Percentiles rank a stretch among this genome's conserved stretches.
These are phyloP conservation scores for Pholiota adiposa DNA, from an alignment of 1,284 basidiomycete species.

Conservation along the genomic window DNA sequence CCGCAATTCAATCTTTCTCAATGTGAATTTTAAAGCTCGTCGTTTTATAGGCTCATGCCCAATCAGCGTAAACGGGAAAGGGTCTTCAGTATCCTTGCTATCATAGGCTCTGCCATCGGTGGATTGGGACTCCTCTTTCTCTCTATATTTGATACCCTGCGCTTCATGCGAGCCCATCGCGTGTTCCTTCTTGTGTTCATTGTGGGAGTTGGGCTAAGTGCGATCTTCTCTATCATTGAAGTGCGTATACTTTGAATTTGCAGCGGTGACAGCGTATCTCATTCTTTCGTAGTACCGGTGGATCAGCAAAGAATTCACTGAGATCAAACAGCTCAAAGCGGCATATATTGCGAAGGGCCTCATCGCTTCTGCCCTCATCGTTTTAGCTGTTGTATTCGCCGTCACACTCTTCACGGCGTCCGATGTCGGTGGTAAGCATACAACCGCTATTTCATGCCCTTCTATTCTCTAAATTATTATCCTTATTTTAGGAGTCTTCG, in stretches of 20 bases:
- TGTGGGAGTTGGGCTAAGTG: conserved; percentile 64
- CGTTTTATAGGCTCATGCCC: conserved; percentile 52
- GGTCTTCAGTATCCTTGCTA: conserved; percentile 56
- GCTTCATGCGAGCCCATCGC: conserved; percentile 53
- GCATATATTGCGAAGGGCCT: conserved; percentile 66
- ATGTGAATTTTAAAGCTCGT: conserved; percentile 2
- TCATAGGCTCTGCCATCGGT: conserved; percentile 63
- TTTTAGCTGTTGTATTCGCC: conserved; percentile 66
- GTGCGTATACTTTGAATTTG: conserved; percentile 33
- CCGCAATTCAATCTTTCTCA: neutral
- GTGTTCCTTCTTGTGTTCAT: conserved; percentile 69
- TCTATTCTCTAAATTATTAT: neutral
- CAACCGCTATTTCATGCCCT: neutral
- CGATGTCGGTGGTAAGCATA: conserved; percentile 59
- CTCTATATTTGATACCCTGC: conserved; percentile 69
- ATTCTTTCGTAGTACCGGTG: conserved; percentile 57
- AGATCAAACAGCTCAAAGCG: conserved; percentile 48
- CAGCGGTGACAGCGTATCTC: no score
- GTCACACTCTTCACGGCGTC: conserved; percentile 47
- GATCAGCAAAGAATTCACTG: conserved; percentile 60
- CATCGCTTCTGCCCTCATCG: conserved; percentile 59
- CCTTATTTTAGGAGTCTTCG: conserved; percentile 53
- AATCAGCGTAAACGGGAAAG: conserved; percentile 61
- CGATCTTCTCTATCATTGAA: conserved; percentile 75
- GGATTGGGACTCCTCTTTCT: conserved; percentile 60